Conservation (phyloP, 1,284 basidiomycete species). For the Volvariella surrecta region DNA sequence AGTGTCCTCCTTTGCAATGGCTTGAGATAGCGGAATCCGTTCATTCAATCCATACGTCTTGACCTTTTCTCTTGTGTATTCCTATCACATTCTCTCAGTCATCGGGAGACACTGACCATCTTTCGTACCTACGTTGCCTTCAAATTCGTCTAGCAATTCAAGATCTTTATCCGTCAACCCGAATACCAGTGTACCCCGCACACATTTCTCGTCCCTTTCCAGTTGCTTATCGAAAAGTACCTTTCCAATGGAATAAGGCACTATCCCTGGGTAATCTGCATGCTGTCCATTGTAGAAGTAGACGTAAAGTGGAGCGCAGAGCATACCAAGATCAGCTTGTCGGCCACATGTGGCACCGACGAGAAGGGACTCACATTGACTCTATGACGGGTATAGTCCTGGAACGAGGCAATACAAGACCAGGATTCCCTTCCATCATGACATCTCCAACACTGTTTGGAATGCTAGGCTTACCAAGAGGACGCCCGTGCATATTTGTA, state of each 20-base stretch:
- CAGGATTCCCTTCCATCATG: conserved; percentile 3
- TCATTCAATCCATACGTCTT: conserved; percentile 44
- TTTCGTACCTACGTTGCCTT: conserved; percentile 56
- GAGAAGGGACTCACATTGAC: conserved; percentile 35
- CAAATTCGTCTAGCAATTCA: conserved; percentile 61
- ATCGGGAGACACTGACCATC: neutral
- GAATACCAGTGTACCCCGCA: conserved; percentile 63
- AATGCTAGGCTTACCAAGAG: conserved; percentile 34
- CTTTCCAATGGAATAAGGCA: conserved; percentile 43
- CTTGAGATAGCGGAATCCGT: conserved; percentile 27
- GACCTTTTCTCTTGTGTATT: conserved; percentile 57
- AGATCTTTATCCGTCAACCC: conserved; percentile 59
- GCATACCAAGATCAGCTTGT: no score
- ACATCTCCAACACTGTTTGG: neutral
- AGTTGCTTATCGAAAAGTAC: conserved; percentile 37
- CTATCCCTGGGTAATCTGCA: conserved; percentile 75
- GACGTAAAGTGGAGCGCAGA: no score
- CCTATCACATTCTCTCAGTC: conserved; percentile 31
- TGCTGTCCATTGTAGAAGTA: conserved; percentile 17
- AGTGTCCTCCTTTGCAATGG: conserved; percentile 17
- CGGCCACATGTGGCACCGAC: neutral
- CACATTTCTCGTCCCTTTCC: conserved; percentile 38
- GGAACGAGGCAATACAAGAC: neutral
- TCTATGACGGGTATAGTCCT: conserved; percentile 76
- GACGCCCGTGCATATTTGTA: conserved; percentile 50